Percentiles rank a stretch among this genome's conserved stretches.
Evolutionary conservation across 83 land plant species (phyloP).

Genomic region (Larix sibirica): DNA sequence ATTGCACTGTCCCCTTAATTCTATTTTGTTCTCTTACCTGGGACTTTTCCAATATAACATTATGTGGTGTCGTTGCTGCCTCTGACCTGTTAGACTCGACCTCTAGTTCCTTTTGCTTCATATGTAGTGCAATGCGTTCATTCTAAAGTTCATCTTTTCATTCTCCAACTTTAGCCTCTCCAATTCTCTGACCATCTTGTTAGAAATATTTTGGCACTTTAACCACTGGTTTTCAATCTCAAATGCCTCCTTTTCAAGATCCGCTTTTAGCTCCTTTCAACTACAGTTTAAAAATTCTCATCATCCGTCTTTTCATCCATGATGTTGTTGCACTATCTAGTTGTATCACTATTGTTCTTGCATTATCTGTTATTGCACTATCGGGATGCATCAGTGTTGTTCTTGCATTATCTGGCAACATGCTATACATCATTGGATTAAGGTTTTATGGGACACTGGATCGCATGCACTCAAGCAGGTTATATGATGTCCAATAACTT

Average conservation of each 20-base stretch:
- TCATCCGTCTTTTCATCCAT: constrained; percentile 43
- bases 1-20: background rate
- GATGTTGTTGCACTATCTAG: too few relatives aligned
- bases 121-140: constrained; percentile 53
- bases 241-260: constrained; percentile 30
- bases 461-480: background rate
- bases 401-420: constrained; percentile 18
- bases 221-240: constrained; percentile 65
- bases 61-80: background rate
- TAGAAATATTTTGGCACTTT: constrained; percentile 64
- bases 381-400: too few relatives aligned
- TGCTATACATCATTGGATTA: constrained; percentile 26
- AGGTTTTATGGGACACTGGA: background rate
- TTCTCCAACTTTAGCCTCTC: constrained; percentile 62
- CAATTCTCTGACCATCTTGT: constrained; percentile 66
- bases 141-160: constrained; percentile 70
- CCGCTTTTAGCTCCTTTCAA: constrained; percentile 43
- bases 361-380: background rate
- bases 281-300: constrained; percentile 30
- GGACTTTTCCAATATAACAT: background rate
- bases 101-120: constrained; percentile 69
- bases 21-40: constrained; percentile 7
- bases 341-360: too few relatives aligned
- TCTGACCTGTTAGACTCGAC: constrained; percentile 29
- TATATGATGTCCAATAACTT: background rate